Evolutionary conservation across 2,329 filamentous ascomycete species (phyloP), one percentile per base, ranked within the genome.

Genomic region (Ceratocystis diversiconidia): DNA sequence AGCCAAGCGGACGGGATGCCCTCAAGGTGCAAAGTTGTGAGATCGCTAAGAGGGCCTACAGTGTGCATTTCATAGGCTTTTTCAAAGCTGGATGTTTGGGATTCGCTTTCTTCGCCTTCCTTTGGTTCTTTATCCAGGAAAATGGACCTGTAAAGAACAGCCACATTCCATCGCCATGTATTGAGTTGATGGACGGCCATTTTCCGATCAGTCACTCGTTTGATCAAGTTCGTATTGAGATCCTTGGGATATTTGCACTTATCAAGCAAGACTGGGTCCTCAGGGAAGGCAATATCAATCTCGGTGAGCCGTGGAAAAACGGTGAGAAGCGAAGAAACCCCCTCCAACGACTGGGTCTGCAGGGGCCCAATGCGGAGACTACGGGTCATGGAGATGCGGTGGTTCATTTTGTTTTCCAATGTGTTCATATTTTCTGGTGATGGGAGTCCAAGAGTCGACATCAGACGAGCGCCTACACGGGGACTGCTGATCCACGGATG

Each of bases 61-160:
- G 41, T 48, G 43, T 62, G 61, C 61, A 62, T 62, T 36, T 36
- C 28, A 25, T 32, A 36, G 17, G 55, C 55, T 15, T 30, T 62
- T 19, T 50, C 61, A 59, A 59, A 7, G 7, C 55, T 30, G 55
- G 25, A 8, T 59, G 28, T n/a, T 32, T 28, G 22, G 55, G 17
- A 30, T 22, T 52, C 48, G 48, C 8, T 22, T 19, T 22, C 48
- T 25, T 25, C 19, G 48, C 36, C 10, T 41, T 41, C 36, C 36
- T 41, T 41, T 12, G 36, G 36, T 41, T 41, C 36, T 52, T 52
- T 52, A 52, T 59, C 55, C 28, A n/a, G 17, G 28, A 59, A 59
- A 8, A 25, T 3, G 5, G 55, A 25, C 30, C 32, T 15, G 30
- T 59, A n/a, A 36, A 59, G 55, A 59, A 59, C n/a, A n/a, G 3